Percentiles rank a stretch among this genome's conserved stretches.
phyloP scores from a whole-genome alignment of 2,329 filamentous ascomycete genomes.

The Sporothrix schenckii region DNA sequence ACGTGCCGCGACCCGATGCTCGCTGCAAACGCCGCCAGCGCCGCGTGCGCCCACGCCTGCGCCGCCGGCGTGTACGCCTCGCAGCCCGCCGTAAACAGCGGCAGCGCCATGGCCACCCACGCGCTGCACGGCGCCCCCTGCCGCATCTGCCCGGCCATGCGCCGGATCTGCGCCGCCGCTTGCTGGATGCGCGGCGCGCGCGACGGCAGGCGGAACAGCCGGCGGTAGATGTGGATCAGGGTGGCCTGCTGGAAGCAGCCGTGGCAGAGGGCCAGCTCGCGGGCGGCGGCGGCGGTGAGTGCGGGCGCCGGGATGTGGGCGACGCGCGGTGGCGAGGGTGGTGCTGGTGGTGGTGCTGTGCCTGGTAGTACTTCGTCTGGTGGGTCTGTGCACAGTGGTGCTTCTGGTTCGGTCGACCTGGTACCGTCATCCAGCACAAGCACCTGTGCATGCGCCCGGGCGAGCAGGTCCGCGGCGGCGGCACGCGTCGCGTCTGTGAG shows the following conservation, averaged over 20 bases:
- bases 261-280: conserved; percentile 31
- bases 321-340: neutral
- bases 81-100: conserved; percentile 32
- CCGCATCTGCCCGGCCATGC: conserved; percentile 30
- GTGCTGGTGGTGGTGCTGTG: too few relatives aligned
- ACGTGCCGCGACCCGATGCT: conserved; percentile 30
- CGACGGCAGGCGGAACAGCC: conserved; percentile 32
- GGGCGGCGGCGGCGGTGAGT: conserved; percentile 1
- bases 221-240: conserved; percentile 34
- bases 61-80: conserved; percentile 24
- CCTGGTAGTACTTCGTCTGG: too few relatives aligned
- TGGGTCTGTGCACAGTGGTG: neutral
- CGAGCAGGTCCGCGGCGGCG: conserved; percentile 7
- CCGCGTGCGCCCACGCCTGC: conserved; percentile 32
- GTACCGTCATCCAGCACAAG: conserved; percentile 9
- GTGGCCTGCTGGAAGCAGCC: conserved; percentile 33
- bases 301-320: conserved; percentile 10
- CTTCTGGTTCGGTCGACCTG: too few relatives aligned
- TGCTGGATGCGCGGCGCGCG: conserved; percentile 26
- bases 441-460: neutral
- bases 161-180: conserved; percentile 24
- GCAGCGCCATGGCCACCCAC: conserved; percentile 33
- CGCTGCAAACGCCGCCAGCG: conserved; percentile 25
- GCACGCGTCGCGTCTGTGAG: neutral
- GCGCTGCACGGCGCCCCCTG: conserved; percentile 30